Evolutionary conservation across 176 grass and related monocot genomes (phyloP).

Genomic region (Ensete glaucum): DNA sequence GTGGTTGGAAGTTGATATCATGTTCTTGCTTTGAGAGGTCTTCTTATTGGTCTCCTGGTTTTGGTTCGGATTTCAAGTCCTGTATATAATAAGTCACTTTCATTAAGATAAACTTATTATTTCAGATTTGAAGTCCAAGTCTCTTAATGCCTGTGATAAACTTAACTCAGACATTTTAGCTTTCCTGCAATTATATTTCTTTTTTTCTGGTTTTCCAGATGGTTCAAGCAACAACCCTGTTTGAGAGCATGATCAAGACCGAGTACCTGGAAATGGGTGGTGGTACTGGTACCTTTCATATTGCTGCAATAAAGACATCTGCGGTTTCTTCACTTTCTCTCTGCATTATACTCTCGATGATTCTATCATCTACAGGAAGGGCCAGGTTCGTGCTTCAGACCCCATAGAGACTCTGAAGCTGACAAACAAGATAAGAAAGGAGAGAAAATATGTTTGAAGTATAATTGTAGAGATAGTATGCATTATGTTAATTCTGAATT

Average conservation of each 20-base stretch:
- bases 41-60: background rate
- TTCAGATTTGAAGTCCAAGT: background rate
- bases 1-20: no score
- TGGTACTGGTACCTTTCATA: conserved; percentile 93
- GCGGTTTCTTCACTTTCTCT: conserved; percentile 69
- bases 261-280: conserved; percentile 81
- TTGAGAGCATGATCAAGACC: conserved; percentile 71
- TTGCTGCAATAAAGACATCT: conserved; percentile 68
- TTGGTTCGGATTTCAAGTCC: background rate
- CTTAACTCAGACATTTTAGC: background rate
- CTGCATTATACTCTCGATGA: conserved; percentile 78
- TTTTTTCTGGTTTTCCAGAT: conserved; percentile 43
- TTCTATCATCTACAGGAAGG: conserved; percentile 65
- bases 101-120: background rate
- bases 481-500: background rate
- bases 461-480: conserved; percentile 2
- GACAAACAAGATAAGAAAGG: conserved; percentile 32
- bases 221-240: conserved; percentile 57
- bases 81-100: background rate
- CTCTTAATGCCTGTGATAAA: background rate
- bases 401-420: conserved; percentile 8
- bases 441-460: conserved; percentile 33
- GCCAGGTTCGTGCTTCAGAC: conserved; percentile 20
- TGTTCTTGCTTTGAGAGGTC: background rate
- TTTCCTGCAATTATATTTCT: background rate